Evolutionary conservation across 2,329 filamentous ascomycete species (phyloP).

Genomic region (Chlorencoelia australis): DNA sequence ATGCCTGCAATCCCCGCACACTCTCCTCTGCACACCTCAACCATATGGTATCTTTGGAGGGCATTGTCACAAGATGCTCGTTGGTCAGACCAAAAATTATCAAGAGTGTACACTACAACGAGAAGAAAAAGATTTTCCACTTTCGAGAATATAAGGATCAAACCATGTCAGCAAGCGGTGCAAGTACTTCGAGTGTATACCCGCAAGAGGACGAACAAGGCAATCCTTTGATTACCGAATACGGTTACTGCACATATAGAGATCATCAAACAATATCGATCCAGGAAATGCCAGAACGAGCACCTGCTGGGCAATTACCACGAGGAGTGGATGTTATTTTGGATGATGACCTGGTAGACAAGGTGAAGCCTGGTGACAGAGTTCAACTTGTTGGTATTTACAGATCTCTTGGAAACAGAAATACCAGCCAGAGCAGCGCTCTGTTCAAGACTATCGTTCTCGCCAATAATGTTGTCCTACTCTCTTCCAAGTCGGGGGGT

Average conservation of each 20-base stretch:
- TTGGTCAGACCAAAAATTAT: conserved; percentile 95
- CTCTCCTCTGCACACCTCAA: conserved; percentile 84
- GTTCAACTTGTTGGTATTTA: conserved; percentile 97
- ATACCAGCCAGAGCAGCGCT: conserved; percentile 80
- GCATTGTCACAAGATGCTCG: conserved; percentile 93
- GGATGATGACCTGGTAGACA: conserved; percentile 92
- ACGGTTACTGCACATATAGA: conserved; percentile 88
- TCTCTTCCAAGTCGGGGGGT: conserved; percentile 92
- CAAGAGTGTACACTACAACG: conserved; percentile 95
- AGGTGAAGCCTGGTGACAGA: conserved; percentile 87
- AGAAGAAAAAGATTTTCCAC: conserved; percentile 75
- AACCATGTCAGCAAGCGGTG: conserved; percentile 85
- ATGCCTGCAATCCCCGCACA: conserved; percentile 88
- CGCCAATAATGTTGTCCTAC: conserved; percentile 87
- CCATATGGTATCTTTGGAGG: conserved; percentile 93
- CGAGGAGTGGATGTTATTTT: conserved; percentile 93
- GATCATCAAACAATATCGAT: conserved; percentile 98
- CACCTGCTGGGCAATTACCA: conserved; percentile 88
- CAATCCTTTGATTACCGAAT: conserved; percentile 88
- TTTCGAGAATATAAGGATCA: conserved; percentile 90
- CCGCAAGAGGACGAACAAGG: conserved; percentile 89
- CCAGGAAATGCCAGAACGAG: conserved; percentile 97
- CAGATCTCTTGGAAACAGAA: conserved; percentile 86
- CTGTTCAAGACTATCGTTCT: conserved; percentile 91
- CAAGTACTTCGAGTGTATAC: conserved; percentile 84